Evolutionary conservation across 192 early-diverging fungal species (phyloP).

Genomic region (Backusella westeae): DNA sequence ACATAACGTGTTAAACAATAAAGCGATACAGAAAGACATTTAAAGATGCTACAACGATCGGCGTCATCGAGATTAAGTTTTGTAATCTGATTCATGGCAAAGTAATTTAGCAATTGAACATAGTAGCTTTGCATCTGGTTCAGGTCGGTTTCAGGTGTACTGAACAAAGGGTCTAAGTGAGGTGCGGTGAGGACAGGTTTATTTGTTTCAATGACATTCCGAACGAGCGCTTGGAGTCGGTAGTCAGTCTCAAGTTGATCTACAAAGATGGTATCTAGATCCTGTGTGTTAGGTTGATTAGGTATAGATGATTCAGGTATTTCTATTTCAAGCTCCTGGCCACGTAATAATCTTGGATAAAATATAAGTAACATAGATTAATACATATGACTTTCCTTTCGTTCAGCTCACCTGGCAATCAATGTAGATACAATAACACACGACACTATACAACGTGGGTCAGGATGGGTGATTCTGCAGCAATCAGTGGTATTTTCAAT

Average conservation of each 20-base stretch:
- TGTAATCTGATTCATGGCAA: neutral
- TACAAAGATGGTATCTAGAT: neutral
- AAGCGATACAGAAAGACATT: conserved; percentile 26
- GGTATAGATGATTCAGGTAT: conserved; percentile 1
- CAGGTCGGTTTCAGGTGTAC: conserved; percentile 27
- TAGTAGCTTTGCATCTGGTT: conserved; percentile 24
- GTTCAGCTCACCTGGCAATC: conserved; percentile 24
- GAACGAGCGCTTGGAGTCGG: conserved; percentile 21
- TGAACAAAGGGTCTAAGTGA: conserved; percentile 28
- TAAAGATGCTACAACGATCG: conserved; percentile 19
- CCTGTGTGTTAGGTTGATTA: neutral
- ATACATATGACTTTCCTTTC: neutral
- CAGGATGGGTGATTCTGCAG: conserved; percentile 45
- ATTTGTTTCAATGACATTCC: conserved; percentile 30
- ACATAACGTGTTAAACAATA: conserved; percentile 34
- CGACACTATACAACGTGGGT: conserved; percentile 43
- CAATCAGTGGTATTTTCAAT: conserved; percentile 33
- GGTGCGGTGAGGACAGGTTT: conserved; percentile 31
- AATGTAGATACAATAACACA: conserved; percentile 41
- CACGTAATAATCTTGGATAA: conserved; percentile 25
- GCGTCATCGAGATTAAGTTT: conserved; percentile 5
- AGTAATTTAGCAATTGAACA: conserved; percentile 22
- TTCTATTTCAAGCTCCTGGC: conserved; percentile 31
- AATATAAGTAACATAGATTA: neutral
- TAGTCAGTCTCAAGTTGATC: conserved; percentile 22